phyloP scores from a whole-genome alignment of 2,329 filamentous ascomycete genomes.

The Aspergillus chevalieri region DNA sequence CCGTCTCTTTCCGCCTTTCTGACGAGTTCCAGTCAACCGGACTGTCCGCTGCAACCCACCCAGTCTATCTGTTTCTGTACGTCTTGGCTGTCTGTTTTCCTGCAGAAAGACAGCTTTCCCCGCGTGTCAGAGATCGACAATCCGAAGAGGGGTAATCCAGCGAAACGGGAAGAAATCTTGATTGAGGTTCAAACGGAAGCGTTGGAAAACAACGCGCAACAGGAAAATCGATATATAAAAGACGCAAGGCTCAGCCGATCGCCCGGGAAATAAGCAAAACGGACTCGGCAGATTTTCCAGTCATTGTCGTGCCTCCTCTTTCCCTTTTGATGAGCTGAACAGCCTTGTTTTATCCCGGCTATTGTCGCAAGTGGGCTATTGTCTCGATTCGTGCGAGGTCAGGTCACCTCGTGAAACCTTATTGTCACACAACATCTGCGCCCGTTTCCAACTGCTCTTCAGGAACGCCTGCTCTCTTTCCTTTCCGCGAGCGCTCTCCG shows the following conservation, averaged over 20 bases:
- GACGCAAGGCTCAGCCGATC: background rate
- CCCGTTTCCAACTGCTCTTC: conserved; percentile 17
- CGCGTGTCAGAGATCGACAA: conserved; percentile 27
- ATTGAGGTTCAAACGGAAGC: conserved; percentile 11
- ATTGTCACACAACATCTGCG: conserved; percentile 17
- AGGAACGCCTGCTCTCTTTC: conserved; percentile 14
- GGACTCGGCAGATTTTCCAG: background rate
- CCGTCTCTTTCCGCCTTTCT: conserved; percentile 6
- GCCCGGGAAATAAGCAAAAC: too few relatives aligned
- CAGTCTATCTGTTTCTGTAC: background rate
- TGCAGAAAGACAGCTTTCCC: conserved; percentile 30
- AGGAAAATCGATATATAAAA: background rate
- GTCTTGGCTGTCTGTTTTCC: conserved; percentile 8
- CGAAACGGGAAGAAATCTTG: conserved; percentile 10
- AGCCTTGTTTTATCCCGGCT: background rate
- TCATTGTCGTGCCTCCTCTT: background rate
- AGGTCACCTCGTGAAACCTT: conserved; percentile 3
- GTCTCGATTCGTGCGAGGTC: background rate
- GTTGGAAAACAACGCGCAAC: background rate
- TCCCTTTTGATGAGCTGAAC: background rate
- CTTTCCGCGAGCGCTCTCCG: conserved; percentile 32
- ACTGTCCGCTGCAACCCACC: conserved; percentile 20
- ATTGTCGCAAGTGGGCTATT: background rate
- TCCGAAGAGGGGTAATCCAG: conserved; percentile 20
- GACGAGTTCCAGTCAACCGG: conserved; percentile 23